Base-by-base conservation (phyloP, 345 rosid genomes). In the Lumnitzera racemosa region DNA sequence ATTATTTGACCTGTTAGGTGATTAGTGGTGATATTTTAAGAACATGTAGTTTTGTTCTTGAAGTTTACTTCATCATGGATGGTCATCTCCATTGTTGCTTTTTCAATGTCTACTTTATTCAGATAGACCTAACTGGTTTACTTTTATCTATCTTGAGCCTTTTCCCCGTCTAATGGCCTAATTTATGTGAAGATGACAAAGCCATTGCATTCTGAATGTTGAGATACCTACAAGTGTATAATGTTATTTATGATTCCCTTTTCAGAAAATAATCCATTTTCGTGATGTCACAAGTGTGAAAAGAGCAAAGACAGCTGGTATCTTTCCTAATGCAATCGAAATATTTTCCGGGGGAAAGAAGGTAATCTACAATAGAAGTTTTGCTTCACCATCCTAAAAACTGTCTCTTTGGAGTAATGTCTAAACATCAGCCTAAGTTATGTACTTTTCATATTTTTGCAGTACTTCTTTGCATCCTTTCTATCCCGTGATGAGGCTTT, bases 281-380 rank as follows among this genome's bases (percentile, higher is more conserved):
- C 61, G 66, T 2, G 95, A 92, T 41, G 65, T 92, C 51, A 76
- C 96, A 47, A 79, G 81, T 61, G 96, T 92, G 49, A 82, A 80
- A 62, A 81, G 87, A 80, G 99, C 97, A 58, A 92, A 92, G 87
- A 87, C 96, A 24, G 97, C 97, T 15, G 97, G 97, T 58, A 84
- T 92, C 64, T 92, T 92, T 65, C 96, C 96, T 51, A 92, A 85
- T 72, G 99, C 99, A 31, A 89, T 92, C 11, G 99, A 92, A 76
- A 80, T 92, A 70, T 65, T 81, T 67, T 83, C 95, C 62, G 97
- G 80, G 59, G 90, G 74, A 65, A 92, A 67, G 77, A 92, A 87
- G 99, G 99, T 92, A 73, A 15, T 17, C 53, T 49, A 36, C 29
- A 47, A 50, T 48, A 15, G 47, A 29, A 60, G 25, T 13, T 4